Conservation (phyloP, 495 filamentous ascomycete genomes). For the Podospora tetraspora region DNA sequence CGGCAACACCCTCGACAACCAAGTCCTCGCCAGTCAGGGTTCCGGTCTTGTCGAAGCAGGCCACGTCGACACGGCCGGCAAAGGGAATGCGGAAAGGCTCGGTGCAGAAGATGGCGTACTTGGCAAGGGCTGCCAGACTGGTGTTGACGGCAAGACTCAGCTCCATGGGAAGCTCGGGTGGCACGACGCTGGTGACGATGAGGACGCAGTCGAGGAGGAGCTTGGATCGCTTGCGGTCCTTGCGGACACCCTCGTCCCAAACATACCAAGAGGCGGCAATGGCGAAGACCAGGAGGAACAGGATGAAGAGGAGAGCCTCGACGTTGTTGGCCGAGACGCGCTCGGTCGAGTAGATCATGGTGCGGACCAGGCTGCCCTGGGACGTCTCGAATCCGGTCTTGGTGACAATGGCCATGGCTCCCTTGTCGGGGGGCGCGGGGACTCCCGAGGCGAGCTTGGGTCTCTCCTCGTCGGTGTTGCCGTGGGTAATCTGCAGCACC, state of each 20-base stretch:
- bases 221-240: constrained; percentile 95
- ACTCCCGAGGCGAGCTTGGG: constrained; percentile 68
- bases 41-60: constrained; percentile 98
- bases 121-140: constrained; percentile 90
- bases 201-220: constrained; percentile 94
- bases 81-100: constrained; percentile 99
- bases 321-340: constrained; percentile 95
- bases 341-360: constrained; percentile 99
- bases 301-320: constrained; percentile 91
- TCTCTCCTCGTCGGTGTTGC: constrained; percentile 65
- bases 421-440: constrained; percentile 72
- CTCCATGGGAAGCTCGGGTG: constrained; percentile 97
- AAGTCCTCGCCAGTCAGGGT: constrained; percentile 96
- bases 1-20: constrained; percentile 95
- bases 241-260: constrained; percentile 89
- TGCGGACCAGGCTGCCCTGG: constrained; percentile 93
- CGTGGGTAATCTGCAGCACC: constrained; percentile 89
- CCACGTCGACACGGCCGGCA: constrained; percentile 90
- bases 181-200: constrained; percentile 95
- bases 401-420: constrained; percentile 87
- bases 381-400: constrained; percentile 99
- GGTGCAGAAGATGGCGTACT: constrained; percentile 95
- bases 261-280: constrained; percentile 99
- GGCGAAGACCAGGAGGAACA: constrained; percentile 94
- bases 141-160: constrained; percentile 96